Evolutionary conservation across 1,139 yeast genomes (phyloP).

Genomic region (Yarrowia galli): DNA sequence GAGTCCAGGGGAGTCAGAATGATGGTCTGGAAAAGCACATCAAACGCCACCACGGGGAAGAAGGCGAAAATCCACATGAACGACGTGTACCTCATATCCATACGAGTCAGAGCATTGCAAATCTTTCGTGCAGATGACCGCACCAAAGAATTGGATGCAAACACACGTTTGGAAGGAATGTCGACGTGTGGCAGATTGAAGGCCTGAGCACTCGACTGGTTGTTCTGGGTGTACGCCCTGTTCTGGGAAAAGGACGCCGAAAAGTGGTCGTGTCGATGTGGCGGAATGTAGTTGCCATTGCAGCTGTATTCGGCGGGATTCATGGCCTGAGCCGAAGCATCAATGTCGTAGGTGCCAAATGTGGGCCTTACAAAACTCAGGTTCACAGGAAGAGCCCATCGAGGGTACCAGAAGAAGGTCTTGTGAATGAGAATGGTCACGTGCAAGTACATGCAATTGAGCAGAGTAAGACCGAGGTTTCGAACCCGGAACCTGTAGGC

Average conservation of each 20-base stretch:
- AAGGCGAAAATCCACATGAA: constrained; percentile 34
- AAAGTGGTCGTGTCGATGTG: not conserved
- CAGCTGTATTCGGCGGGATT: constrained; percentile 1
- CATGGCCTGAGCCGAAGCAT: constrained; percentile 7
- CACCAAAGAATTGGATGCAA: constrained; percentile 14
- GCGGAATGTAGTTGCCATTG: constrained; percentile 16
- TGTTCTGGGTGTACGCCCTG: not conserved
- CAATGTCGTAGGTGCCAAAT: constrained; percentile 1
- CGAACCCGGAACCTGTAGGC: constrained; percentile 18
- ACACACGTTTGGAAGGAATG: constrained; percentile 11
- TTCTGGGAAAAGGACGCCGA: not conserved
- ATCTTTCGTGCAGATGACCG: constrained; percentile 11
- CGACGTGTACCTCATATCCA: constrained; percentile 23
- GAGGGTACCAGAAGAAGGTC: constrained; percentile 33
- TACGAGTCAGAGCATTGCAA: constrained; percentile 13
- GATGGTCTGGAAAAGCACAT: constrained; percentile 13
- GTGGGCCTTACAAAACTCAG: constrained; percentile 26
- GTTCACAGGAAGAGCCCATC: constrained; percentile 29
- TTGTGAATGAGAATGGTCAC: constrained; percentile 35
- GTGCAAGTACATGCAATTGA: constrained; percentile 31
- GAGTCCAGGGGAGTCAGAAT: constrained; percentile 10
- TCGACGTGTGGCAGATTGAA: constrained; percentile 13
- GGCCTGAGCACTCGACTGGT: not conserved
- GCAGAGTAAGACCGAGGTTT: constrained; percentile 18
- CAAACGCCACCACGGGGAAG: constrained; percentile 20